A percentile compares a stretch with the other conserved stretches of the same genome.
These are phyloP conservation scores for Cutaneotrichosporon arboriforme DNA, from an alignment of 1,284 basidiomycete species.

Conservation along the genomic window DNA sequence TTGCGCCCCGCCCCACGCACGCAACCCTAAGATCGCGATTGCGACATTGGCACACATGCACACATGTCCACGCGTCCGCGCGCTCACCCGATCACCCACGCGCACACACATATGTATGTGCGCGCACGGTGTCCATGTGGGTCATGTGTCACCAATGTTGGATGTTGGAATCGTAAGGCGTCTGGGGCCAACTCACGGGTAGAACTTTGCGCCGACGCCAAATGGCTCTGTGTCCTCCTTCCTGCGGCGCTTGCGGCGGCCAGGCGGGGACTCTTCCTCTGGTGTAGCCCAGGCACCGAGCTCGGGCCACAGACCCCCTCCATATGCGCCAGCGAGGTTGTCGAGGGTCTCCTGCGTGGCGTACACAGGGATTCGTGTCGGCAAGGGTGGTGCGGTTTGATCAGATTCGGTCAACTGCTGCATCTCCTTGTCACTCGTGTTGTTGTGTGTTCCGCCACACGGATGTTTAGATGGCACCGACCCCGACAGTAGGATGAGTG, in stretches of 20 bases:
- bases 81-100: background rate
- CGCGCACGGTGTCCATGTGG: too few relatives aligned
- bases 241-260: constrained; percentile 9
- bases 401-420: background rate
- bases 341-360: constrained; percentile 35
- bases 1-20: too few relatives aligned
- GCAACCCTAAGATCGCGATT: too few relatives aligned
- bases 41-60: background rate
- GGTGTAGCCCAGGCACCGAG: constrained; percentile 37
- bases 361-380: constrained; percentile 34
- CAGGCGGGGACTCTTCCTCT: constrained; percentile 4
- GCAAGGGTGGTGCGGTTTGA: constrained; percentile 1
- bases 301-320: constrained; percentile 46
- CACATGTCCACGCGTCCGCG: background rate
- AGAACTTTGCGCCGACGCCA: constrained; percentile 29
- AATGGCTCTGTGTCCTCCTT: constrained; percentile 9
- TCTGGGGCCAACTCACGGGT: constrained; percentile 36
- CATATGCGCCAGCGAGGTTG: constrained; percentile 35
- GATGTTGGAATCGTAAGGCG: too few relatives aligned
- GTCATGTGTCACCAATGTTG: too few relatives aligned
- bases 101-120: background rate
- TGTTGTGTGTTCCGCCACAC: background rate
- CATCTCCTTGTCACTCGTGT: background rate
- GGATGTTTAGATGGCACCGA: constrained; percentile 26
- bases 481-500: constrained; percentile 44